These are phyloP conservation scores for Leishmania lainsoni DNA, from an alignment of 208 protist genomes.

Conservation along the genomic window DNA sequence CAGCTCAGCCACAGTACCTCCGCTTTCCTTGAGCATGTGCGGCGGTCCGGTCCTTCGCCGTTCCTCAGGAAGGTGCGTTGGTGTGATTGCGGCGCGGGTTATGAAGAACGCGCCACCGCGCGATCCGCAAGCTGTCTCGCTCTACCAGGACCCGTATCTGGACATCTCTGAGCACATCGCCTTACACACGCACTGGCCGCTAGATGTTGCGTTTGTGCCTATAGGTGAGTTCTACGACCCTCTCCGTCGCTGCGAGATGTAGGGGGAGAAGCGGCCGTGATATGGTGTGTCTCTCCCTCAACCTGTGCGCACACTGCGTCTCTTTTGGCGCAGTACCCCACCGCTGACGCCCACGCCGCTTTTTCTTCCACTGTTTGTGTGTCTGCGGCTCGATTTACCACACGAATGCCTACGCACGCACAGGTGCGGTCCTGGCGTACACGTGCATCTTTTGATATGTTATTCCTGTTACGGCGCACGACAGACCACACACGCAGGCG, in stretches of 20 bases:
- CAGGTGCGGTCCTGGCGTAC: not conserved
- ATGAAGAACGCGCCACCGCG: conserved; percentile 61
- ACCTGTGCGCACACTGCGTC: not conserved
- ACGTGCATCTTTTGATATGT: not conserved
- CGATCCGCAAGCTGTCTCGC: conserved; percentile 37
- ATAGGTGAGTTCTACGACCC: conserved; percentile 75
- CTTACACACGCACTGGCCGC: conserved; percentile 48
- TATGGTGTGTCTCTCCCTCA: not conserved
- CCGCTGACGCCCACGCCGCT: not conserved
- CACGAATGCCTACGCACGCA: conserved; percentile 1
- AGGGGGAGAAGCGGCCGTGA: not conserved
- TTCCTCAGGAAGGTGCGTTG: conserved; percentile 78
- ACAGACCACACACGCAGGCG: not conserved
- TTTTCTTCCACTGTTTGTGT: not conserved
- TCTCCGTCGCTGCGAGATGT: conserved; percentile 73
- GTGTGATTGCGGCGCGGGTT: conserved; percentile 79
- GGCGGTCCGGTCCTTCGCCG: conserved; percentile 86
- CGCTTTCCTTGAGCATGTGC: conserved; percentile 77
- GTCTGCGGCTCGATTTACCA: conserved; percentile 1
- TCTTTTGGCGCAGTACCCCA: not conserved
- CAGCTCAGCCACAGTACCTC: conserved; percentile 4
- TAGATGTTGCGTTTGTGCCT: conserved; percentile 83
- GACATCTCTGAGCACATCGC: conserved; percentile 74
- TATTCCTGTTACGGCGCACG: not conserved
- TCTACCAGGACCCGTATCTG: conserved; percentile 79